Base-by-base conservation (phyloP, 768 basidiomycete species). In the Hypholoma fasciculare region DNA sequence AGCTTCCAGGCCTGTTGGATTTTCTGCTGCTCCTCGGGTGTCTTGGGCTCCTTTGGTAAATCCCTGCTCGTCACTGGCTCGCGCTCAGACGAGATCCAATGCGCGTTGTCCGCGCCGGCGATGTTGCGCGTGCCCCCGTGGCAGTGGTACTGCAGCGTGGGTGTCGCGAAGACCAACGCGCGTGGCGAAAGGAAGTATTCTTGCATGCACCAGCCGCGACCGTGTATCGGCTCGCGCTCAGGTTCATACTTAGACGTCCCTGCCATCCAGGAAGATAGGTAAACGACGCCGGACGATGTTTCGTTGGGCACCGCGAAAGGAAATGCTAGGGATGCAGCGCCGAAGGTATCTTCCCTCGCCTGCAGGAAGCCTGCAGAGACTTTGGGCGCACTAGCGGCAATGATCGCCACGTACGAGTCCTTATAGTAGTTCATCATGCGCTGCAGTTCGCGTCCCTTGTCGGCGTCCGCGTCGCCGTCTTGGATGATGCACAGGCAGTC, bases 181-280 rank as follows among this genome's bases (percentile, higher is more conserved):
- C 60, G 55, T 23, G 55, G 47, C 11, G 60, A 53, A 2, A 61
- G 26, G 13, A 52, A 39, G 23, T 50, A 50, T 50, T 61, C 60
- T 26, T 61, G 60, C 52, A 61, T 40, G 27, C 56, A 57, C 60
- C 60, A 61, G 6, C 38, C 60, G 2, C 60, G 60, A 1, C n/a
- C 17, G 34, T 57, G 16, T 12, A 61, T 27, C 7, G 56, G 60
- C 30, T 61, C 60, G 2, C 3, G 38, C 37, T 19, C 43, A 12
- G 38, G 38, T n/a, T 38, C 26, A 52, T 59, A 59, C 23, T 56
- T 23, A n/a, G 51, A 9, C 38, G 14, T 39, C n/a, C 36, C 17
- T 13, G 47, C 48, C 34, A 49, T 57, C 55, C 55, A 39, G 38
- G 38, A 49, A 23, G 27, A 49, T 2, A 57, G 26, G 38, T 50